Base-by-base conservation (phyloP, 768 basidiomycete genomes). In the Boletus pseudo-olivaceus region DNA sequence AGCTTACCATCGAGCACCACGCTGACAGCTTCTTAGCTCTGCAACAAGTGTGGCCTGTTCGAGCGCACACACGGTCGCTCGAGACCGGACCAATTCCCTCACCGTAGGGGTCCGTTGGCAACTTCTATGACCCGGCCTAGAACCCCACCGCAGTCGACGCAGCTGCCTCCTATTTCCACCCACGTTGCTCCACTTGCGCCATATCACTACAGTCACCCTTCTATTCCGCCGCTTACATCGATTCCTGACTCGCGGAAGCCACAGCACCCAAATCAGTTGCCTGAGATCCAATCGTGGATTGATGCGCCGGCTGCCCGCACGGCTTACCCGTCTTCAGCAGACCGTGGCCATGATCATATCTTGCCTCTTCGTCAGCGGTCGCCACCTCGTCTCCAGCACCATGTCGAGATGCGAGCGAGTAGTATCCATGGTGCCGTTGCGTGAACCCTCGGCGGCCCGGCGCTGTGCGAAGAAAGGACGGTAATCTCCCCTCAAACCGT, bases 21-120 rank as follows among this genome's bases (percentile, higher is more conserved):
- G 19, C 59, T 49, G 32, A 58, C 47, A 9, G 42, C 29, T 29
- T 33, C 20, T 7, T 49, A 79, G 78, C 69, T 80, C 34, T 75
- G 72, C 64, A 74, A 76, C 76, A 90, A 90, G 66, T 90, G 88
- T 61, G 88, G 88, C 15, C 71, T 90, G 5, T 90, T 90, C 58
- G 88, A 90, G 68, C 80, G 88, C 40, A 90, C 88, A 0, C 88
- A 90, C 68, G 87, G 86, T 14, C 80, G 86, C 15, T 84, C 88
- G 10, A 76, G 89, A 39, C 88, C 88, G 0, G 87, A 89, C 58
- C 88, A 88, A 61, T 90, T 90, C 68, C 88, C 88, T 5, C 88
- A 88, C 73, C 87, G 87, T 61, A 79, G 88, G 37, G 87, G 87
- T 0, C 85, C 87, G 0, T 73, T 88, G 33, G 81, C 85, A 10